Conservation (phyloP, 2,329 filamentous ascomycete genomes). For the Rhinocladiella similis region DNA sequence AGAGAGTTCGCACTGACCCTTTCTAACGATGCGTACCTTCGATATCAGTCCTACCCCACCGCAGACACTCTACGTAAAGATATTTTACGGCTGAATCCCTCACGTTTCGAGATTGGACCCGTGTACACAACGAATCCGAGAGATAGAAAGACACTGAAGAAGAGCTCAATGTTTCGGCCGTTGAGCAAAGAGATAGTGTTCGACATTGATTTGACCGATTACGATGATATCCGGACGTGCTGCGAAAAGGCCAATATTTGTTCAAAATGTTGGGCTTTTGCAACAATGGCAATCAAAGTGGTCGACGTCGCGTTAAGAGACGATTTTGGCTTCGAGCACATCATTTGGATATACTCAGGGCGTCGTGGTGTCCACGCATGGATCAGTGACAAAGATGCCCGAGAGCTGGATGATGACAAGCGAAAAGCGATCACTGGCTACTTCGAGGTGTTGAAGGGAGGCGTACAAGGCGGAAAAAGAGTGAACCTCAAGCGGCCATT, state of each 20-base stretch:
- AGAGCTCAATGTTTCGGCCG: slow-evolving; percentile 78
- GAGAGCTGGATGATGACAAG: slow-evolving; percentile 81
- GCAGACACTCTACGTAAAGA: slow-evolving; percentile 82
- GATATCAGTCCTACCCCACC: slow-evolving; percentile 79
- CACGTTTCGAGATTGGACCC: slow-evolving; percentile 97
- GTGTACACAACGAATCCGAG: slow-evolving; percentile 92
- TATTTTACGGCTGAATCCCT: slow-evolving; percentile 81
- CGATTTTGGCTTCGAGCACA: slow-evolving; percentile 95
- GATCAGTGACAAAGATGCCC: slow-evolving; percentile 89
- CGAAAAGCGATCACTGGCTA: slow-evolving; percentile 84
- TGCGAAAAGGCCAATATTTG: slow-evolving; percentile 94
- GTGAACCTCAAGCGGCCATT: slow-evolving; percentile 81
- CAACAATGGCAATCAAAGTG: slow-evolving; percentile 96
- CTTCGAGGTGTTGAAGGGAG: slow-evolving; percentile 84
- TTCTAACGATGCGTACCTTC: slow-evolving; percentile 86
- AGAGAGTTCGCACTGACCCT: slow-evolving; percentile 96
- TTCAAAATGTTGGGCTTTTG: slow-evolving; percentile 91
- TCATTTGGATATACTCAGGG: slow-evolving; percentile 98
- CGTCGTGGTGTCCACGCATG: slow-evolving; percentile 96
- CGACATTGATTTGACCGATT: slow-evolving; percentile 99
- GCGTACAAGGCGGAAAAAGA: slow-evolving; percentile 80
- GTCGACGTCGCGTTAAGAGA: slow-evolving; percentile 83
- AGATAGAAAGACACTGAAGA: slow-evolving; percentile 84
- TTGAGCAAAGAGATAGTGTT: slow-evolving; percentile 94
- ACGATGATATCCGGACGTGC: slow-evolving; percentile 94